Base-by-base conservation (phyloP, 257 asterid genomes). In the Nicotiana benthamiana region DNA sequence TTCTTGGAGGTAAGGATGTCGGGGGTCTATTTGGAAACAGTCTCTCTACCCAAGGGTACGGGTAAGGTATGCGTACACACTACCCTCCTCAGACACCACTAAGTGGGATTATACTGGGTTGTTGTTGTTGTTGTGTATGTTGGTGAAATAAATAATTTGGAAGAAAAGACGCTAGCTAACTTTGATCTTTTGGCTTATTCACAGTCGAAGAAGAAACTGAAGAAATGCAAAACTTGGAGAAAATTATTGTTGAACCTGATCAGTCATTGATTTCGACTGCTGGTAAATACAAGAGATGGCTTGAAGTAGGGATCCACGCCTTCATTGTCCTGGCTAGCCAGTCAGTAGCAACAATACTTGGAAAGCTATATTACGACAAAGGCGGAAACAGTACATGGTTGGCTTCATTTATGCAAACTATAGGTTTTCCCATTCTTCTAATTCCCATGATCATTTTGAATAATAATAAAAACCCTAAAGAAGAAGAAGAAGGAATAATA, bases 341-440 rank as follows among this genome's bases (percentile, higher is more conserved):
- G 82, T 77, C 88, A 16, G 53, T 77, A 0, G 91, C 89, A 2
- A 85, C 88, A 2, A 82, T 90, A 48, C 80, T 90, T 10, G 87
- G 87, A 4, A 54, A 89, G 75, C 61, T 88, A 34, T 88, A 88
- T 77, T 90, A 80, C 9, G 78, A 83, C 64, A 86, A 85, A 40
- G 89, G 90, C 5, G 89, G 91, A 4, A 80, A 82, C 17, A 78
- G 83, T 86, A 84, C 63, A 56, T 84, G 83, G 77, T 67, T 86
- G 12, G 82, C 85, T 57, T 79, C 90, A n/a, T 74, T 84, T 11
- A 66, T 86, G 16, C 86, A 88, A 64, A 80, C 83, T 6, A 77
- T 83, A 11, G 87, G 88, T 59, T 90, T 86, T 20, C 93, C 89
- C 2, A 13, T 86, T 13, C 84, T 88, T 15, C 52, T 88, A 36